phyloP scores from a whole-genome alignment of 2,329 filamentous ascomycete genomes.

The Bipolaris gigantea region DNA sequence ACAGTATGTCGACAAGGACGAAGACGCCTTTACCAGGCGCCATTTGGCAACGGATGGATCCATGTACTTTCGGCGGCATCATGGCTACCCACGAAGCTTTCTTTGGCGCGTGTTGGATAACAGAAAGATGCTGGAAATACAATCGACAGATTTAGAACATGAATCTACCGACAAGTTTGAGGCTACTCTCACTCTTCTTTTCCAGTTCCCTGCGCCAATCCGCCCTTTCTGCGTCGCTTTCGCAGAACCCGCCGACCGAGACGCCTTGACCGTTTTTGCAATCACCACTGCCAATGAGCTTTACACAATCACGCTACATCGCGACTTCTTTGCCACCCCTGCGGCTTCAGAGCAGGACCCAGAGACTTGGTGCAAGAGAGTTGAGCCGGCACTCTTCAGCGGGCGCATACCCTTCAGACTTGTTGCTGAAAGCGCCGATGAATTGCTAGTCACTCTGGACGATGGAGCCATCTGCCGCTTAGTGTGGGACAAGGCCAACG shows the following conservation, averaged over 20 bases:
- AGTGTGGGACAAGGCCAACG: conserved; percentile 34
- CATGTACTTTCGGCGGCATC: conserved; percentile 79
- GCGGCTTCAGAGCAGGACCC: conserved; percentile 71
- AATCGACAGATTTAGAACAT: conserved; percentile 77
- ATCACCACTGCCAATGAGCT: conserved; percentile 78
- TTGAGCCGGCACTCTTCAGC: conserved; percentile 70
- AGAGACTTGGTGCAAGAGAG: conserved; percentile 75
- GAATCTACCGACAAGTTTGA: conserved; percentile 64
- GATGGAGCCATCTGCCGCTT: conserved; percentile 76
- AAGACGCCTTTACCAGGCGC: conserved; percentile 70
- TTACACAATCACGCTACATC: conserved; percentile 79
- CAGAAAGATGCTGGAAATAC: conserved; percentile 77
- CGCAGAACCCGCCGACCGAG: conserved; percentile 75
- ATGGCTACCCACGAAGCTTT: conserved; percentile 78
- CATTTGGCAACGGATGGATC: conserved; percentile 75
- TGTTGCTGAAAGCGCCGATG: conserved; percentile 70
- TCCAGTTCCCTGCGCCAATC: conserved; percentile 75
- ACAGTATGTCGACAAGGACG: conserved; percentile 58
- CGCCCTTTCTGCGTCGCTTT: conserved; percentile 78
- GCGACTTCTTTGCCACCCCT: conserved; percentile 76
- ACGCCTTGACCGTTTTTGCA: conserved; percentile 77
- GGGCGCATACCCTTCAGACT: conserved; percentile 82
- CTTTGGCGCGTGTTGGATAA: conserved; percentile 88
- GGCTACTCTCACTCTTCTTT: conserved; percentile 72
- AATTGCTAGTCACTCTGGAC: conserved; percentile 77